A percentile compares a stretch with the other conserved stretches of the same genome.
Conservation (phyloP, 495 filamentous ascomycete genomes). For the Penicillium egyptiacum region DNA sequence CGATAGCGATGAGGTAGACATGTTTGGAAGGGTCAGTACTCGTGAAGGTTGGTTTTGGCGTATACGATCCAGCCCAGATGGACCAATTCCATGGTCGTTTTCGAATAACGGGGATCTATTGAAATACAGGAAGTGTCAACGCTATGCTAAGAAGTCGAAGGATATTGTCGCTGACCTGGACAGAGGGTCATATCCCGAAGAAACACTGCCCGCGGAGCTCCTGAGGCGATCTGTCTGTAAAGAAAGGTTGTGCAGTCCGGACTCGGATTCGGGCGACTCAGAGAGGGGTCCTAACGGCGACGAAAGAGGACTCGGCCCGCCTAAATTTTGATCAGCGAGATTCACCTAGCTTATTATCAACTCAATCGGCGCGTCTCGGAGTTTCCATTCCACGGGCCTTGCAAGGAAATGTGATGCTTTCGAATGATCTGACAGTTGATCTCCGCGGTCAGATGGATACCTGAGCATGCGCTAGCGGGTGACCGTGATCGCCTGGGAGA, state of each 20-base stretch:
- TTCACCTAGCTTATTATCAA: constrained; percentile 12
- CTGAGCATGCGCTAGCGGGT: constrained; percentile 15
- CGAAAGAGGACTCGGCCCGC: constrained; percentile 49
- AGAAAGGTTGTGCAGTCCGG: constrained; percentile 58
- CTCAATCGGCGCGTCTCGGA: constrained; percentile 12
- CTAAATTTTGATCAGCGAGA: constrained; percentile 31
- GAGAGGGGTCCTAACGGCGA: constrained; percentile 46
- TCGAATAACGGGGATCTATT: constrained; percentile 62
- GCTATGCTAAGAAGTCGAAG: constrained; percentile 42
- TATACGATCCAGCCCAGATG: constrained; percentile 86
- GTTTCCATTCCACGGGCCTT: constrained; percentile 11
- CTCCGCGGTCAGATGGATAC: constrained; percentile 22
- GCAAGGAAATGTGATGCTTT: constrained; percentile 7
- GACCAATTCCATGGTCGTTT: constrained; percentile 60
- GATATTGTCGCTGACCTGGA: constrained; percentile 36
- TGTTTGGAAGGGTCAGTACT: constrained; percentile 64
- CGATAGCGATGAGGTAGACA: constrained; percentile 65
- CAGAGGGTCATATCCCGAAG: constrained; percentile 45
- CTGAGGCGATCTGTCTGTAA: constrained; percentile 44
- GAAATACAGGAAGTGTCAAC: constrained; percentile 47
- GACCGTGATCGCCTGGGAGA: not conserved
- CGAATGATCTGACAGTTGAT: constrained; percentile 14
- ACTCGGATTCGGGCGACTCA: constrained; percentile 43
- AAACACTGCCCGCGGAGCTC: constrained; percentile 43
- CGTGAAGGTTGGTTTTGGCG: constrained; percentile 74